Evolutionary conservation across 352 stramenopile genomes (phyloP).

Genomic region (Globisporangium recalcitrans): DNA sequence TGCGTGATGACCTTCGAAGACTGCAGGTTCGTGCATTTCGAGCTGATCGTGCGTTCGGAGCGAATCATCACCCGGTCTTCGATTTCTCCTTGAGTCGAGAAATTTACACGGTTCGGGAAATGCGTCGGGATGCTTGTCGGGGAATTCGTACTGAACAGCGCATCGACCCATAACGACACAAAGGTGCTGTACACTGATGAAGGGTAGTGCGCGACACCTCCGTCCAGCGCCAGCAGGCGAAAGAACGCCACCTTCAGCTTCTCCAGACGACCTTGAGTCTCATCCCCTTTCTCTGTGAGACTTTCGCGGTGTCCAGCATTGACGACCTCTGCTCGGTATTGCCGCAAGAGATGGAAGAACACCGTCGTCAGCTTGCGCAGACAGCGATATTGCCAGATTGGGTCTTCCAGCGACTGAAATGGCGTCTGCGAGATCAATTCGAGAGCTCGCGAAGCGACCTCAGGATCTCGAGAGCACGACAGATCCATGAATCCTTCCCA

Average conservation of each 20-base stretch:
- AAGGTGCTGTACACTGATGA: constrained; percentile 70
- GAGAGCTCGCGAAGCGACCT: constrained; percentile 43
- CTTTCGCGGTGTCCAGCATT: not conserved
- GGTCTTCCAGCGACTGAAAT: constrained; percentile 67
- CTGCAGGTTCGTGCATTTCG: constrained; percentile 77
- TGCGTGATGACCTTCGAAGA: constrained; percentile 72
- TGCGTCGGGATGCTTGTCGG: constrained; percentile 72
- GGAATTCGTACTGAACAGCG: constrained; percentile 48
- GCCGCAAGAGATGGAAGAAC: constrained; percentile 54
- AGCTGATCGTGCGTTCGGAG: constrained; percentile 73
- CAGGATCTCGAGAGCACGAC: constrained; percentile 26
- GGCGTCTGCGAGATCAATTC: constrained; percentile 43
- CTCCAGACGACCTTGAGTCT: constrained; percentile 27
- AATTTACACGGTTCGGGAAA: constrained; percentile 44
- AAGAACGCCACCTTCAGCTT: constrained; percentile 45
- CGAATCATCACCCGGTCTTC: constrained; percentile 49
- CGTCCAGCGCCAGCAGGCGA: constrained; percentile 43
- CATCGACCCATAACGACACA: constrained; percentile 60
- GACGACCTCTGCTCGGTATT: constrained; percentile 44
- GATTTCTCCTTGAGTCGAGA: constrained; percentile 11
- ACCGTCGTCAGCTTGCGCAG: constrained; percentile 46
- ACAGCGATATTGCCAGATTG: constrained; percentile 68
- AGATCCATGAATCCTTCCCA: constrained; percentile 69
- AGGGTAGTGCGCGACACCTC: constrained; percentile 59
- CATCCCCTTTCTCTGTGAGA: not conserved